Conservation (phyloP, 352 stramenopile species). For the Phytophthora pinifolia region DNA sequence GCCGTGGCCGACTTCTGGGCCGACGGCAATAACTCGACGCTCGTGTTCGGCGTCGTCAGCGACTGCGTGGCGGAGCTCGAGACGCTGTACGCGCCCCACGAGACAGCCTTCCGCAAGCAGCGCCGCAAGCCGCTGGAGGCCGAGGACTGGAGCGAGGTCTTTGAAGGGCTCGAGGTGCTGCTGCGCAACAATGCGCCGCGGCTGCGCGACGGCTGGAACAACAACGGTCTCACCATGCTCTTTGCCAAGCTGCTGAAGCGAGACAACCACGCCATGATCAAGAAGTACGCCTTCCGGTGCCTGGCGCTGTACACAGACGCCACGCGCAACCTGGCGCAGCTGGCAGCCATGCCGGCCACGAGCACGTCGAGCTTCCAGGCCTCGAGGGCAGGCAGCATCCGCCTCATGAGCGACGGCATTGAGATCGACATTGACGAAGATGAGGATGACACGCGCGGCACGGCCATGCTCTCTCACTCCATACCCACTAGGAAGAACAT, state of each 20-base stretch:
- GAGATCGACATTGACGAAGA: constrained; percentile 54
- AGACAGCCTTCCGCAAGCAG: constrained; percentile 79
- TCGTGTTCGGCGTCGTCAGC: constrained; percentile 78
- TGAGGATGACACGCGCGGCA: constrained; percentile 42
- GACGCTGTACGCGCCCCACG: constrained; percentile 78
- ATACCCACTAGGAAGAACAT: constrained; percentile 52
- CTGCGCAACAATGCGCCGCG: constrained; percentile 69
- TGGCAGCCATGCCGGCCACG: constrained; percentile 42
- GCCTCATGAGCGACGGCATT: constrained; percentile 37
- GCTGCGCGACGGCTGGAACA: constrained; percentile 82
- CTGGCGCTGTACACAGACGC: constrained; percentile 82
- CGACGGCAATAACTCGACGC: constrained; percentile 61
- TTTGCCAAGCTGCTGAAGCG: constrained; percentile 85
- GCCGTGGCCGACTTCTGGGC: constrained; percentile 77
- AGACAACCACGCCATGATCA: constrained; percentile 89
- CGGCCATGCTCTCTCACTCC: constrained; percentile 34
- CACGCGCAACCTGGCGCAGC: constrained; percentile 68
- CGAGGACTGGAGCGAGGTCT: constrained; percentile 89
- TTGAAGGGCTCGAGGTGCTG: constrained; percentile 83
- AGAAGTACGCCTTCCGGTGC: constrained; percentile 89
- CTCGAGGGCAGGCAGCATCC: constrained; percentile 38
- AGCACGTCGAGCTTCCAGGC: constrained; percentile 38
- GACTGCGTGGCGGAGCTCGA: constrained; percentile 86
- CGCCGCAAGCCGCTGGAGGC: constrained; percentile 81
- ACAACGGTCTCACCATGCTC: constrained; percentile 75